Base-by-base conservation (phyloP, 495 filamentous ascomycete genomes). In the Penicillium coffeae region DNA sequence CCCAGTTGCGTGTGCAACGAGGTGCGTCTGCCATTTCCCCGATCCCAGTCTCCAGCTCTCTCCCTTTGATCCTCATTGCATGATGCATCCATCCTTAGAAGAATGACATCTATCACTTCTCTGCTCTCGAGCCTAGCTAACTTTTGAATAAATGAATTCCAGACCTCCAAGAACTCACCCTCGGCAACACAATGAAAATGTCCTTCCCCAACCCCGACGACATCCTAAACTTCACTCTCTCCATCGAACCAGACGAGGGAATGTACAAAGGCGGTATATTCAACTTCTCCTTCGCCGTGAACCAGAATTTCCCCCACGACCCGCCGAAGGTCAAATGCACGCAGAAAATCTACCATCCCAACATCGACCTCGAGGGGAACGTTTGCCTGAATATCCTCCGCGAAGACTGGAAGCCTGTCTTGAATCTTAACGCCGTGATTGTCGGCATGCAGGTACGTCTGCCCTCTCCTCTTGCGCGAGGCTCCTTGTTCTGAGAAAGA, bases 311-410 rank as follows among this genome's bases (percentile, higher is more conserved):
- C 74, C 93, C 93, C 8, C 94, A 97, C 67, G 93, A 97, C 65
- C 91, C 93, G 49, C 93, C 93, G 1, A 97, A 97, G 70, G 94
- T 98, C 57, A 95, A 91, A 64, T 97, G 93, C 69, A 88, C 85
- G 46, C 88, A 98, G 68, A 98, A 96, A 77, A 96, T 97, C 56
- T 98, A 98, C 71, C 93, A 98, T 60, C 93, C 93, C 9, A 98
- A 98, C 67, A 97, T 98, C 66, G 93, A 98, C 64, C 76, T 95
- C 40, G 93, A 98, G 60, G 93, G 93, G 33, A 98, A 98, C 62
- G 90, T 98, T 12, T 98, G 93, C 73, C 68, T 98, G 56, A 98
- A 98, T 64, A 97, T 98, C 50, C 69, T 98, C 59, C 75, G 93
- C 47, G 93, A 97, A 74, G 93, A 98, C 73, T 98, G 93, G 93